These are phyloP conservation scores for Kitagawia praeruptora DNA, from an alignment of 129 eudicot genomes.

Conservation along the genomic window DNA sequence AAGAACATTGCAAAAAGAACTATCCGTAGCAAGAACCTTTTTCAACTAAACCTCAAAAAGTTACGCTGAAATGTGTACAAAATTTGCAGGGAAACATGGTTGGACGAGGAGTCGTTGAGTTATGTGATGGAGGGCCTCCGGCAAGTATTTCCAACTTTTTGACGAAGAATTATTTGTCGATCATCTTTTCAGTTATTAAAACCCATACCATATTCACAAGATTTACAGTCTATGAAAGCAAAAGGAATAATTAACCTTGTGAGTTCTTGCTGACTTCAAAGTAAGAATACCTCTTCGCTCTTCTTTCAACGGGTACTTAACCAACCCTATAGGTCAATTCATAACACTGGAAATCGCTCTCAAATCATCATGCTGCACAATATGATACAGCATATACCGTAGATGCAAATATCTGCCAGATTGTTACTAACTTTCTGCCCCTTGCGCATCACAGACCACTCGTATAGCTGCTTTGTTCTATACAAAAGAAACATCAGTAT, in stretches of 20 bases:
- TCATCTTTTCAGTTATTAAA: neutral
- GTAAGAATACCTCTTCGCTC: neutral
- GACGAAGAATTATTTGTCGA: neutral
- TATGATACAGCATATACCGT: neutral
- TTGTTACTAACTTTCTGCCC: neutral
- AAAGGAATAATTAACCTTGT: no score
- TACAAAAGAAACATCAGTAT: neutral
- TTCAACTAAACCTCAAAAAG: neutral
- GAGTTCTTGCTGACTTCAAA: no score
- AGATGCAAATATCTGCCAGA: neutral
- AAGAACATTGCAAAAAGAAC: neutral
- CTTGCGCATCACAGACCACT: neutral
- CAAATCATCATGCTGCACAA: neutral
- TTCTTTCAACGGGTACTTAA: neutral
- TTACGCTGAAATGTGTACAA: neutral
- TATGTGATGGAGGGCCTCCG: conserved; percentile 90
- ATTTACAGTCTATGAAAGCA: neutral
- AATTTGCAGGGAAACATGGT: conserved; percentile 77
- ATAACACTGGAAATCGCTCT: neutral
- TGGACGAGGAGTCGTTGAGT: conserved; percentile 77
- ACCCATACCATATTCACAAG: neutral
- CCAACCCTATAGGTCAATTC: neutral
- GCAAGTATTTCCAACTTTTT: conserved; percentile 31
- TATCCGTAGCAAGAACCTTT: neutral
- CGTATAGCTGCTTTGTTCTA: neutral